Percentiles rank a stretch among this genome's conserved stretches.
Conservation (phyloP, 2,329 filamentous ascomycete species). For the Botrytis fragariae region DNA sequence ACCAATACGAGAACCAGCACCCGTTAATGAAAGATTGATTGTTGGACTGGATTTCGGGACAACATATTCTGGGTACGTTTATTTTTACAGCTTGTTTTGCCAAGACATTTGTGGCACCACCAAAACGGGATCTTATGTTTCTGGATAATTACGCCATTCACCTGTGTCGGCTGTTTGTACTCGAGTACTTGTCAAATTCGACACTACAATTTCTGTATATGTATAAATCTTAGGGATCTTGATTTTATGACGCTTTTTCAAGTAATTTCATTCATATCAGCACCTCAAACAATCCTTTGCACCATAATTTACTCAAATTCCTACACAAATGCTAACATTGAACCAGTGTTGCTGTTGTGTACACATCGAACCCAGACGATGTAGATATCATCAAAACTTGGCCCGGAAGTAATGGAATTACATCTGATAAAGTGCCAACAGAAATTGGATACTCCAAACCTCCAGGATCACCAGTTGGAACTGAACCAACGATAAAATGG, state of each 20-base stretch:
- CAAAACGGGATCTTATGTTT: background rate
- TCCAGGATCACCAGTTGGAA: conserved; percentile 40
- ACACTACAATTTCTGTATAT: background rate
- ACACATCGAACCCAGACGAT: conserved; percentile 74
- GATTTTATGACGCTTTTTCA: background rate
- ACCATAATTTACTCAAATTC: background rate
- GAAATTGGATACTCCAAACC: conserved; percentile 62
- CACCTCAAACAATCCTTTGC: background rate
- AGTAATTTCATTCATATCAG: background rate
- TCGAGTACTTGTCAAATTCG: background rate
- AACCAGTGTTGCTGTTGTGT: conserved; percentile 65
- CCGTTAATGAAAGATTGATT: conserved; percentile 62
- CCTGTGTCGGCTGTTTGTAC: background rate
- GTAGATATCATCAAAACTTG: conserved; percentile 82
- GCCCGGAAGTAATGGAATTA: conserved; percentile 81
- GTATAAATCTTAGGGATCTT: background rate
- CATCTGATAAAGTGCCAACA: conserved; percentile 83
- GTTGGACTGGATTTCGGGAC: conserved; percentile 82
- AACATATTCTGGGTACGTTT: conserved; percentile 68
- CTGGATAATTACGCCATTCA: background rate
- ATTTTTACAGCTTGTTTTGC: conserved; percentile 6
- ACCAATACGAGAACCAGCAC: conserved; percentile 53
- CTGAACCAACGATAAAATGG: conserved; percentile 62
- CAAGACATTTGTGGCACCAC: conserved; percentile 8
- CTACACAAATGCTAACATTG: background rate